Percentiles rank a stretch among this genome's conserved stretches.
phyloP scores from a whole-genome alignment of 2,329 filamentous ascomycete species.

The Epichloe sylvatica region DNA sequence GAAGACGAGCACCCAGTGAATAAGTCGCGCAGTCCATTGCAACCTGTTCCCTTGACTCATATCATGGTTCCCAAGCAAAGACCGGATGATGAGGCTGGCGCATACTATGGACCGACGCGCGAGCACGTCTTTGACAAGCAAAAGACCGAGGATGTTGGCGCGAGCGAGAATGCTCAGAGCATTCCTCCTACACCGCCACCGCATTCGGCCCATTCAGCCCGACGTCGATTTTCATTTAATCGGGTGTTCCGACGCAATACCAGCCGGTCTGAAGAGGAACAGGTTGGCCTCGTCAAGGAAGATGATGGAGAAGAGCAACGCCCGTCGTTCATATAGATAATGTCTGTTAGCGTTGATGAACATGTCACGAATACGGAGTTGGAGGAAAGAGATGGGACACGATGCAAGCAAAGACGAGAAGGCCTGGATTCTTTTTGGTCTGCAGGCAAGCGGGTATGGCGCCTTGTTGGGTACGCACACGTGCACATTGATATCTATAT shows the following conservation, averaged over 20 bases:
- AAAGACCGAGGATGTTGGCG: constrained; percentile 35
- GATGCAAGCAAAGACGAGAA: background rate
- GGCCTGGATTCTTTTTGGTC: background rate
- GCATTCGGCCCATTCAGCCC: constrained; percentile 45
- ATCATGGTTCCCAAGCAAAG: constrained; percentile 39
- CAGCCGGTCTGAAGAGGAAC: constrained; percentile 66
- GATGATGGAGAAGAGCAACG: background rate
- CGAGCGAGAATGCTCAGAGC: constrained; percentile 27
- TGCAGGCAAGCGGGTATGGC: background rate
- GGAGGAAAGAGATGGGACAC: background rate
- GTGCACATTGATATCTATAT: background rate
- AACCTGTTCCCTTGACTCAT: constrained; percentile 48
- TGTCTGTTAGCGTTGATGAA: background rate
- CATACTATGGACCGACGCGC: constrained; percentile 24
- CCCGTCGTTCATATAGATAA: constrained; percentile 2
- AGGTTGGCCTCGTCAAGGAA: constrained; percentile 67
- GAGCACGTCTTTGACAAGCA: constrained; percentile 32
- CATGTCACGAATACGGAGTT: background rate
- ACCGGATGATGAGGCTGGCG: constrained; percentile 26
- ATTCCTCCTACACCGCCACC: constrained; percentile 47
- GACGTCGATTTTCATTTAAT: constrained; percentile 83
- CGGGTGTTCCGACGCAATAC: constrained; percentile 50
- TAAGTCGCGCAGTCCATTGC: constrained; percentile 40
- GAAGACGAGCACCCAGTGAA: constrained; percentile 24
- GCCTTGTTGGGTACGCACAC: background rate